A percentile compares a stretch with the other conserved stretches of the same genome.
Conservation (phyloP, 2,329 filamentous ascomycete species). For the Sarocladium oryzae region DNA sequence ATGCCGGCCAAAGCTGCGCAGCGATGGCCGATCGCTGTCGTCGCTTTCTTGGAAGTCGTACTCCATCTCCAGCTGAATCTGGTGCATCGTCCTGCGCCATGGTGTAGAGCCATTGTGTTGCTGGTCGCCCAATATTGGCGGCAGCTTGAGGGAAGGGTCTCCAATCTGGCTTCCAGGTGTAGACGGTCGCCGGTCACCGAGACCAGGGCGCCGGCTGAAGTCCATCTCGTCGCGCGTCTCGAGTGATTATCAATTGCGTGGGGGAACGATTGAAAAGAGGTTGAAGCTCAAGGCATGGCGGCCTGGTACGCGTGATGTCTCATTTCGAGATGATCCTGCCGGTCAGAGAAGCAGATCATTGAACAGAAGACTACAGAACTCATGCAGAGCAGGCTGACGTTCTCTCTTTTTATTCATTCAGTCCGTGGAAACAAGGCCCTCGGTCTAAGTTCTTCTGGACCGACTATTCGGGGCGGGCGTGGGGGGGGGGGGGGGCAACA, state of each 20-base stretch:
- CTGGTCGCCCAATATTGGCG: conserved; percentile 14
- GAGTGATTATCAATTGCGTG: too few relatives aligned
- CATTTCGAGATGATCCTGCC: too few relatives aligned
- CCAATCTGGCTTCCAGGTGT: conserved; percentile 5
- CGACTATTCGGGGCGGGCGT: not conserved
- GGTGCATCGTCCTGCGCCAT: conserved; percentile 16
- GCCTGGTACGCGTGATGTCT: too few relatives aligned
- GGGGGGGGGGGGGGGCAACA: not conserved
- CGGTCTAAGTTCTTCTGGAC: not conserved
- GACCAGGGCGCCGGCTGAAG: not conserved
- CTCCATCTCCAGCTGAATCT: conserved; percentile 16
- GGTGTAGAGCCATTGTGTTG: conserved; percentile 5
- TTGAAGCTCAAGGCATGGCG: too few relatives aligned
- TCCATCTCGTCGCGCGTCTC: not conserved
- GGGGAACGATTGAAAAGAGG: too few relatives aligned
- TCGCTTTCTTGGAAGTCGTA: conserved; percentile 14
- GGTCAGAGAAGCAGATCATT: too few relatives aligned
- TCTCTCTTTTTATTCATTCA: too few relatives aligned
- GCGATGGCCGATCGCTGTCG: conserved; percentile 10
- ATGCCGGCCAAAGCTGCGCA: conserved; percentile 6
- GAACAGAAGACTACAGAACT: too few relatives aligned
- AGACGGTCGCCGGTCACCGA: not conserved
- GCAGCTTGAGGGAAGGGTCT: conserved; percentile 12
- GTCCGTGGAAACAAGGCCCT: too few relatives aligned
- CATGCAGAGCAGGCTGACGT: too few relatives aligned